Percentiles rank a stretch among this genome's conserved stretches.
These are phyloP conservation scores for Pestalotiopsis sp. DNA, from an alignment of 2,329 filamentous ascomycete species.

Conservation along the genomic window DNA sequence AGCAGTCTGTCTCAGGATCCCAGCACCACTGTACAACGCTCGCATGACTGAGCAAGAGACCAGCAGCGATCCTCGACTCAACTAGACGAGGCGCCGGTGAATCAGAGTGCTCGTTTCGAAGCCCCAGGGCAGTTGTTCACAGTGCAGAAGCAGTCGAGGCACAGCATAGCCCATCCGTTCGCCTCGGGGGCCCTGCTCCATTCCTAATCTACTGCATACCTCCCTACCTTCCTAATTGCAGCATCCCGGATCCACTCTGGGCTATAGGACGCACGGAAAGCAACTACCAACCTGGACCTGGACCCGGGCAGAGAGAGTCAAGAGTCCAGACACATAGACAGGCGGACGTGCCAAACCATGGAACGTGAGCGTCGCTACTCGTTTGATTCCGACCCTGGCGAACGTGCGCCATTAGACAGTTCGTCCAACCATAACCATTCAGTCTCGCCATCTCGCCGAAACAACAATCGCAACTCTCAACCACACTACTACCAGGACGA, in stretches of 20 bases:
- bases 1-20: neutral
- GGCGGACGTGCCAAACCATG: constrained; percentile 17
- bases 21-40: neutral
- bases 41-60: neutral
- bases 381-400: constrained; percentile 28
- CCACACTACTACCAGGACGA: constrained; percentile 24
- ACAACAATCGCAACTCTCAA: constrained; percentile 11
- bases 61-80: neutral
- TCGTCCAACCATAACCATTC: constrained; percentile 15
- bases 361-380: constrained; percentile 29
- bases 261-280: neutral
- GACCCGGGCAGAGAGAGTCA: neutral
- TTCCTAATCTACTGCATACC: neutral
- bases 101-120: neutral
- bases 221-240: constrained; percentile 7
- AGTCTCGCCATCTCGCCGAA: constrained; percentile 13
- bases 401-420: constrained; percentile 28
- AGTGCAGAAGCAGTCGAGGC: neutral
- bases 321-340: neutral
- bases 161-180: neutral
- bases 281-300: neutral
- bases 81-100: neutral
- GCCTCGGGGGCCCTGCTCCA: constrained; percentile 1
- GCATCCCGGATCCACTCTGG: neutral
- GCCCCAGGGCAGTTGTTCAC: neutral